phyloP scores from a whole-genome alignment of 768 basidiomycete genomes.

The Russula griseocarnosa region DNA sequence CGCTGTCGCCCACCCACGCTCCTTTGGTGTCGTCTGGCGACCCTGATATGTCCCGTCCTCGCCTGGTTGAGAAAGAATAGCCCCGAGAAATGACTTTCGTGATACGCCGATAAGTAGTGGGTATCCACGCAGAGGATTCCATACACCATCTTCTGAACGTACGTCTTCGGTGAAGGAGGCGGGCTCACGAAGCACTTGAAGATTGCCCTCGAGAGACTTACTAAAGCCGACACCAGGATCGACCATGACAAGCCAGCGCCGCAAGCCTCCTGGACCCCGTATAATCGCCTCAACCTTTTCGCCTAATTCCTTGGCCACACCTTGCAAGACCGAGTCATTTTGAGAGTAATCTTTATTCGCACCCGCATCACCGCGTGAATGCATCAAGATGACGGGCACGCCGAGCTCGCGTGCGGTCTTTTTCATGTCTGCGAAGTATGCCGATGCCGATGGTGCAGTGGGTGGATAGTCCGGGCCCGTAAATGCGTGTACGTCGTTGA shows the following conservation, averaged over 20 bases:
- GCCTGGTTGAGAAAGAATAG: conserved; percentile 50
- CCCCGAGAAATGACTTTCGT: conserved; percentile 79
- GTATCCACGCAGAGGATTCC: conserved; percentile 55
- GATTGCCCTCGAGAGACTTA: conserved; percentile 72
- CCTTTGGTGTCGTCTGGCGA: conserved; percentile 54
- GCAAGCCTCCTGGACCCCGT: conserved; percentile 62
- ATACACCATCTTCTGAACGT: conserved; percentile 23
- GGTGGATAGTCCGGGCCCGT: conserved; percentile 53
- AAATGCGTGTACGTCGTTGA: conserved; percentile 90
- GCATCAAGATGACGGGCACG: conserved; percentile 90
- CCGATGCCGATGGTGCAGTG: conserved; percentile 36
- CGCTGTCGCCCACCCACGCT: conserved; percentile 76
- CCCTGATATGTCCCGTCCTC: conserved; percentile 41
- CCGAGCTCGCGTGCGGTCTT: conserved; percentile 54
- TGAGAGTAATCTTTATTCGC: conserved; percentile 59
- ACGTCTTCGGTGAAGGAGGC: conserved; percentile 45
- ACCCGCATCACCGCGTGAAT: conserved; percentile 82
- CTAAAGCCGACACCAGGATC: conserved; percentile 97
- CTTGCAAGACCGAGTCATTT: conserved; percentile 53
- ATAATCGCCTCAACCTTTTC: conserved; percentile 61
- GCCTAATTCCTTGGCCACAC: conserved; percentile 69
- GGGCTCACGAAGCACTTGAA: conserved; percentile 57
- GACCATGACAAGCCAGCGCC: conserved; percentile 83
- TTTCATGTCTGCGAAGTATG: conserved; percentile 58
- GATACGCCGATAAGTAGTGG: conserved; percentile 74